These are phyloP conservation scores for Psilocybe azurescens DNA, from an alignment of 768 basidiomycete genomes.

Conservation along the genomic window DNA sequence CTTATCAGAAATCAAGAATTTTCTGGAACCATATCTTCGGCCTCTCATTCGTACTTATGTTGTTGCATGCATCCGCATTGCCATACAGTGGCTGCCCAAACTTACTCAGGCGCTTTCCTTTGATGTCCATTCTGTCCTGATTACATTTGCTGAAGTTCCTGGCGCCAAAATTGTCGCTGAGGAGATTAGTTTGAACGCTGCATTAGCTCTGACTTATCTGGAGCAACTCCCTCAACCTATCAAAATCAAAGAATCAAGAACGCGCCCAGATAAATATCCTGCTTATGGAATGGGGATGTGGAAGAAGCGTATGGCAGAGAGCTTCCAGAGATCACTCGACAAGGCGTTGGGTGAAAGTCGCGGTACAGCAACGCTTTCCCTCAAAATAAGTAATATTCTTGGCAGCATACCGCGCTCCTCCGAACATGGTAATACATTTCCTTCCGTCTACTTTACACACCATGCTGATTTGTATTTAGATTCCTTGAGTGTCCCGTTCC, in stretches of 20 bases:
- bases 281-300: conserved; percentile 63
- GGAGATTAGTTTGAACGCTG: conserved; percentile 56
- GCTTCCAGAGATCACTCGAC: conserved; percentile 70
- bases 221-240: conserved; percentile 38
- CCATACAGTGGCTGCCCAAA: conserved; percentile 70
- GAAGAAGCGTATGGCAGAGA: conserved; percentile 63
- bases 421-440: conserved; percentile 33
- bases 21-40: conserved; percentile 64
- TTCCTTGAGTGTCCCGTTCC: conserved; percentile 37
- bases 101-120: conserved; percentile 72
- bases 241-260: conserved; percentile 23
- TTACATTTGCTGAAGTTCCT: conserved; percentile 57
- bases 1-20: conserved; percentile 44
- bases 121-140: conserved; percentile 59
- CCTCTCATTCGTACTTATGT: conserved; percentile 63
- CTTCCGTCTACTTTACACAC: not conserved
- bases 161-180: conserved; percentile 57
- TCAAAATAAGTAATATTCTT: conserved; percentile 53
- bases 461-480: conserved; percentile 14
- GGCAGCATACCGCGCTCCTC: conserved; percentile 41
- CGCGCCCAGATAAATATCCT: conserved; percentile 27
- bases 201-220: conserved; percentile 59
- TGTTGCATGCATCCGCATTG: conserved; percentile 57
- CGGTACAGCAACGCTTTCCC: conserved; percentile 56
- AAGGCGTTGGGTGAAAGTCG: conserved; percentile 69